Conservation (phyloP, 2,329 filamentous ascomycete species). For the Pseudogymnoascus sp. region DNA sequence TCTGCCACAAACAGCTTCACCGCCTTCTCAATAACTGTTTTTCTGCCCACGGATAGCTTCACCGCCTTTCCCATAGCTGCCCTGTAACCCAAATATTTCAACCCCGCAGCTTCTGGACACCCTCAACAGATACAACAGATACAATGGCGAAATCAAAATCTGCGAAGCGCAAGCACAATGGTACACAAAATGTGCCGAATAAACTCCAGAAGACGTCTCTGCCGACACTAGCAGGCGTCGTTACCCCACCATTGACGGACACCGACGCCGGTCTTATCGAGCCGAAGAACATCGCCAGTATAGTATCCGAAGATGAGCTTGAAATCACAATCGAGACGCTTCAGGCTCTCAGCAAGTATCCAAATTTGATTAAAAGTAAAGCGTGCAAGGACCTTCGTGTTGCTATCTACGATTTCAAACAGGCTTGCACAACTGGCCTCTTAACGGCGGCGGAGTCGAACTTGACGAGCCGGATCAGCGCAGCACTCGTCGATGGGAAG, state of each 20-base stretch:
- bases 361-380: constrained; percentile 58
- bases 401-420: constrained; percentile 60
- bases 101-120: background rate
- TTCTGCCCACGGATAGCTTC: background rate
- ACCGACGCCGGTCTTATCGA: constrained; percentile 35
- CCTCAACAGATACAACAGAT: background rate
- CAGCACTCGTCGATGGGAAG: constrained; percentile 55
- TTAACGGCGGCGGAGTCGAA: constrained; percentile 51
- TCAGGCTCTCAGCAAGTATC: constrained; percentile 47
- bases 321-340: constrained; percentile 61
- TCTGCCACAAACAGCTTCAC: background rate
- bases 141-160: constrained; percentile 5
- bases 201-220: background rate
- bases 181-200: background rate
- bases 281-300: constrained; percentile 42
- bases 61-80: background rate
- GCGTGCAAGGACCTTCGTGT: constrained; percentile 57
- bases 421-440: constrained; percentile 58
- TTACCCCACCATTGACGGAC: constrained; percentile 44
- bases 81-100: background rate
- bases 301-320: constrained; percentile 56
- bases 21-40: background rate
- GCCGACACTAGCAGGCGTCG: constrained; percentile 25
- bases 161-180: constrained; percentile 3
- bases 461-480: constrained; percentile 58